phyloP scores from a whole-genome alignment of 225 moss, liverwort and hornwort genomes.

The Sphagnum contortum region DNA sequence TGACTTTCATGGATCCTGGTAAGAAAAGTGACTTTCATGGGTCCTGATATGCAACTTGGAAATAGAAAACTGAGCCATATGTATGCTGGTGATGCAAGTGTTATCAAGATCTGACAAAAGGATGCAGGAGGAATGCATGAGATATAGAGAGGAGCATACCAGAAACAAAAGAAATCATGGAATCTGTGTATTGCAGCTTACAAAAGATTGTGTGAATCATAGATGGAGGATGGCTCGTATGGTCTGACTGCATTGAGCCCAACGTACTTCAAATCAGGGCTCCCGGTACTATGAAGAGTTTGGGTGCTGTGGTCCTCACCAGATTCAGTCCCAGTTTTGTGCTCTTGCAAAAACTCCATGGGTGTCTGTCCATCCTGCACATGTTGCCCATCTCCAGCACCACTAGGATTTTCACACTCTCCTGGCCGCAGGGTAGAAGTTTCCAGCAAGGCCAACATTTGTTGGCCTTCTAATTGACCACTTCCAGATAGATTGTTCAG shows the following conservation, averaged over 20 bases:
- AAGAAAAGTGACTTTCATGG: too few species aligned
- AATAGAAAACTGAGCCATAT: too few species aligned
- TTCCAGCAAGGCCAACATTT: conserved; percentile 54
- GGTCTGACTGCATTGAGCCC: conserved; percentile 77
- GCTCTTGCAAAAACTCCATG: conserved; percentile 82
- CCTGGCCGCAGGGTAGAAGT: conserved; percentile 30
- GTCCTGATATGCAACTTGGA: too few species aligned
- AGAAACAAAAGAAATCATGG: conserved; percentile 30
- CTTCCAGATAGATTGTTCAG: conserved; percentile 27
- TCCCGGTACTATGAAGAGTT: conserved; percentile 45
- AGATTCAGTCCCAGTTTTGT: conserved; percentile 45
- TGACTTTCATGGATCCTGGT: too few species aligned
- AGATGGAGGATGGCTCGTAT: conserved; percentile 66
- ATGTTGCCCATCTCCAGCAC: conserved; percentile 21
- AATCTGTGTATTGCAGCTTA: conserved; percentile 41
- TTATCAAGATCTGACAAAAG: too few species aligned
- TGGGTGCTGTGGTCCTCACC: conserved; percentile 59
- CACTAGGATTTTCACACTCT: conserved; percentile 25
- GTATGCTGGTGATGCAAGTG: too few species aligned
- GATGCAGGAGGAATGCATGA: too few species aligned
- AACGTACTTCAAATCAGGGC: conserved; percentile 79
- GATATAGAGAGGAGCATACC: too few species aligned
- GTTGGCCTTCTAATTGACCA: conserved; percentile 59
- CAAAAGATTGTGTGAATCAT: conserved; percentile 82
- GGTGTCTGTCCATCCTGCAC: conserved; percentile 39